phyloP scores from a whole-genome alignment of 345 rosid genomes.

The Aethionema arabicum region DNA sequence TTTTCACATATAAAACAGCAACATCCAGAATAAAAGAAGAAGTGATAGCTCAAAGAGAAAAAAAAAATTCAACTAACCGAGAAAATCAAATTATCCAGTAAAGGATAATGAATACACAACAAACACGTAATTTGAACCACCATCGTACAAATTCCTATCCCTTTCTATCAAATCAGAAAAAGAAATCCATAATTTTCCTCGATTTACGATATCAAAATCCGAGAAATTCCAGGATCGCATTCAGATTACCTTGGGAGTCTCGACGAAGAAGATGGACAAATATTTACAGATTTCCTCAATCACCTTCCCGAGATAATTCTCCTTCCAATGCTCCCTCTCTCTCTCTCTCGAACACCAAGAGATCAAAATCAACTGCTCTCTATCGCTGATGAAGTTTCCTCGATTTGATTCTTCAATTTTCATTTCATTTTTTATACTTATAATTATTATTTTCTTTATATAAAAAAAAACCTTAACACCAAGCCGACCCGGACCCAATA shows the following conservation, averaged over 20 bases:
- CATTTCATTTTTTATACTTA: background rate
- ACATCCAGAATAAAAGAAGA: constrained; percentile 38
- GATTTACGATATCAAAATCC: constrained; percentile 13
- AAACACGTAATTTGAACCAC: constrained; percentile 28
- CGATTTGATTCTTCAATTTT: constrained; percentile 34
- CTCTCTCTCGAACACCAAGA: constrained; percentile 35
- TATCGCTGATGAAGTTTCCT: constrained; percentile 24
- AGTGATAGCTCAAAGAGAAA: constrained; percentile 43
- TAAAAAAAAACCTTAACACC: background rate
- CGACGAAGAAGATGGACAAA: constrained; percentile 22
- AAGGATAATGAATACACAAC: constrained; percentile 41
- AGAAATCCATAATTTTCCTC: background rate
- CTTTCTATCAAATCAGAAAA: constrained; percentile 7
- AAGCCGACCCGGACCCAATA: constrained; percentile 10
- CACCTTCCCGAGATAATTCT: constrained; percentile 23
- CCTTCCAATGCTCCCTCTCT: constrained; percentile 7
- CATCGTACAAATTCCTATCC: background rate
- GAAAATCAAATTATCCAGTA: constrained; percentile 18
- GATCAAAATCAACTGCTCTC: constrained; percentile 32
- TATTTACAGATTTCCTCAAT: constrained; percentile 31
- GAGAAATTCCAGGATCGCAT: constrained; percentile 23
- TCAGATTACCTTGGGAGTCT: constrained; percentile 36
- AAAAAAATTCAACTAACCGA: background rate
- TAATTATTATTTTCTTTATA: background rate
- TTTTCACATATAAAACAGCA: background rate